These are phyloP conservation scores for Fusarium sp. DNA, from an alignment of 2,329 filamentous ascomycete species.

Conservation along the genomic window DNA sequence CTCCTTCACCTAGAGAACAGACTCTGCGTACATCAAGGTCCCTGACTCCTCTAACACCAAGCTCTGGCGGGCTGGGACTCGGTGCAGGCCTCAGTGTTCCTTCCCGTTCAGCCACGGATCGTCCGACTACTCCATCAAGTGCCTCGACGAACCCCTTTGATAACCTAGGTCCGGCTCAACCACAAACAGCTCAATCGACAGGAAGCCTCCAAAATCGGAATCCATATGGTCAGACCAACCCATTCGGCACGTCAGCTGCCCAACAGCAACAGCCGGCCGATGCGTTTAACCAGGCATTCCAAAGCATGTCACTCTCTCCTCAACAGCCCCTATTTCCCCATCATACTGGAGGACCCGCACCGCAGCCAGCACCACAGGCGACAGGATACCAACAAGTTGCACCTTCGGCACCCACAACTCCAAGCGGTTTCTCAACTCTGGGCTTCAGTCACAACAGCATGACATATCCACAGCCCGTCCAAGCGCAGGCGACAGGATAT, in stretches of 20 bases:
- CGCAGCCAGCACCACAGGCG: conserved; percentile 54
- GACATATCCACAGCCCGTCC: conserved; percentile 55
- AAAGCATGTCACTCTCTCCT: conserved; percentile 75
- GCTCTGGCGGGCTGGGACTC: conserved; percentile 45
- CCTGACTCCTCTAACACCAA: conserved; percentile 63
- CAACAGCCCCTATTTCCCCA: conserved; percentile 77
- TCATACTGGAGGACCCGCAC: conserved; percentile 72
- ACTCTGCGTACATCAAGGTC: conserved; percentile 62
- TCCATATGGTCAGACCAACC: conserved; percentile 70
- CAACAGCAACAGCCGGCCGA: conserved; percentile 49
- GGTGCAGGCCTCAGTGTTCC: conserved; percentile 50
- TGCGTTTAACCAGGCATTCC: conserved; percentile 74
- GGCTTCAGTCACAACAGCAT: conserved; percentile 58
- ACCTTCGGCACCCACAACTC: conserved; percentile 55
- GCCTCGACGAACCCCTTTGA: conserved; percentile 77
- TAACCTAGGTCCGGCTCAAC: conserved; percentile 63
- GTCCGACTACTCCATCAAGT: conserved; percentile 55
- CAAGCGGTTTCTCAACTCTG: conserved; percentile 54
- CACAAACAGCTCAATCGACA: conserved; percentile 73
- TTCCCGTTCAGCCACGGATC: conserved; percentile 45
- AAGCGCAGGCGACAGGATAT: conserved; percentile 56
- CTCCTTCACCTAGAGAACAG: conserved; percentile 58
- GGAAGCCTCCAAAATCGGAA: conserved; percentile 69
- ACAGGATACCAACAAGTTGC: conserved; percentile 58
- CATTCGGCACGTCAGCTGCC: conserved; percentile 68